Evolutionary conservation across 1,139 yeast species (phyloP).

Genomic region (Pichia terricola): DNA sequence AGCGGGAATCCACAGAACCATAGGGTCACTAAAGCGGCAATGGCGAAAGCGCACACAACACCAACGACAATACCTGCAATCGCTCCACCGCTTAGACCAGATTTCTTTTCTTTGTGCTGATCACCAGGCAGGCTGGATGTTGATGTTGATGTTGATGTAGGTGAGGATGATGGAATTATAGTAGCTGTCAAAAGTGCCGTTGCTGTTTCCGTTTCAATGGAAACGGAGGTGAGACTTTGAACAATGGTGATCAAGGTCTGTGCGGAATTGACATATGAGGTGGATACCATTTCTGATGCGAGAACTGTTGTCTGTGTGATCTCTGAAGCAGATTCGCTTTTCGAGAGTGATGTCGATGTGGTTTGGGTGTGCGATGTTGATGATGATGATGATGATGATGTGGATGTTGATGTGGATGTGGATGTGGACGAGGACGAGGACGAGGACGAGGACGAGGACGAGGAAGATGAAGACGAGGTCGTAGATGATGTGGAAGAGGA

Average conservation of each 20-base stretch:
- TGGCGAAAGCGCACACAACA: slow-evolving; percentile 40
- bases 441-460: slow-evolving; percentile 11
- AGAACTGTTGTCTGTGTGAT: slow-evolving; percentile 2
- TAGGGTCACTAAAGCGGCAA: slow-evolving; percentile 31
- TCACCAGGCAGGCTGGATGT: background rate
- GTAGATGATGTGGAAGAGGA: slow-evolving; percentile 11
- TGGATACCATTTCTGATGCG: slow-evolving; percentile 19
- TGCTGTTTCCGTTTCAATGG: slow-evolving; percentile 12
- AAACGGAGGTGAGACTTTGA: slow-evolving; percentile 13
- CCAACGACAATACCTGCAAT: slow-evolving; percentile 69
- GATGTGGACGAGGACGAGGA: slow-evolving; percentile 19
- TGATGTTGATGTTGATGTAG: background rate
- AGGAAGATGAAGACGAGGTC: slow-evolving; percentile 12
- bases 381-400: slow-evolving; percentile 16
- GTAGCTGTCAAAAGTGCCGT: slow-evolving; percentile 9
- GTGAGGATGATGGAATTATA: slow-evolving; percentile 9
- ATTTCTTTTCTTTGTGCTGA: background rate
- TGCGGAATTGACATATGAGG: slow-evolving; percentile 18
- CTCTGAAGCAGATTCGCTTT: slow-evolving; percentile 1
- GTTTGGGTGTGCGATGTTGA: slow-evolving; percentile 18
- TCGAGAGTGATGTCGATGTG: slow-evolving; percentile 14
- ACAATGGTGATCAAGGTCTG: slow-evolving; percentile 14
- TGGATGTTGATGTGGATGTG: slow-evolving; percentile 8
- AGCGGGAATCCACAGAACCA: slow-evolving; percentile 28
- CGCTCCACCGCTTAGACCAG: slow-evolving; percentile 38